Evolutionary conservation across 2,329 filamentous ascomycete species (phyloP).

Genomic region (Xylariales sp.): DNA sequence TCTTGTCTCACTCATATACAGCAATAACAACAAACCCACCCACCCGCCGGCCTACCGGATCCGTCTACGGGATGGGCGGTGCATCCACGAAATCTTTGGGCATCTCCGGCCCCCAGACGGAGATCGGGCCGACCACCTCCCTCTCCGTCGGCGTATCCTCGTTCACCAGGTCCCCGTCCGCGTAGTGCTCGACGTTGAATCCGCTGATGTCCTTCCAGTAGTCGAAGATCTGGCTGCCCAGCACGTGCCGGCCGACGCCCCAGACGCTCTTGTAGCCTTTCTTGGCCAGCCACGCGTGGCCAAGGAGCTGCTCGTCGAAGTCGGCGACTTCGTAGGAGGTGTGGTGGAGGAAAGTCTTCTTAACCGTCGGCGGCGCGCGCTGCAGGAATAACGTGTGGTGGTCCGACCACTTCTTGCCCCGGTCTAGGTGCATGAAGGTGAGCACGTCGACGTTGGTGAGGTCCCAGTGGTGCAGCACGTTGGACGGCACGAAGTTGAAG

Average conservation of each 20-base stretch:
- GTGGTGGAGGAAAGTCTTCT: constrained; percentile 47
- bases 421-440: constrained; percentile 46
- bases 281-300: constrained; percentile 49
- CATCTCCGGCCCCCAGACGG: constrained; percentile 16
- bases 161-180: constrained; percentile 55
- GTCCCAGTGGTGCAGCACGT: constrained; percentile 15
- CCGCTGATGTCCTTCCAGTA: constrained; percentile 16
- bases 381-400: constrained; percentile 51
- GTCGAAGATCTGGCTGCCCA: constrained; percentile 56
- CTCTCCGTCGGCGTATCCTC: constrained; percentile 38
- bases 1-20: too few relatives aligned
- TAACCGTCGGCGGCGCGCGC: constrained; percentile 15
- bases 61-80: too few relatives aligned
- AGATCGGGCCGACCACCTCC: constrained; percentile 13
- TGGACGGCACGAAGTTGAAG: constrained; percentile 27
- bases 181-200: constrained; percentile 51
- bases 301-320: constrained; percentile 53
- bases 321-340: constrained; percentile 53
- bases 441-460: constrained; percentile 15
- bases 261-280: constrained; percentile 49
- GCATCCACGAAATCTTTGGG: too few relatives aligned
- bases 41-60: too few relatives aligned
- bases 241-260: constrained; percentile 54
- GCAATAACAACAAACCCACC: too few relatives aligned
- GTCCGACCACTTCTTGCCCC: constrained; percentile 41